Conservation (phyloP, 75 land plant species). For the Cupressus sempervirens region DNA sequence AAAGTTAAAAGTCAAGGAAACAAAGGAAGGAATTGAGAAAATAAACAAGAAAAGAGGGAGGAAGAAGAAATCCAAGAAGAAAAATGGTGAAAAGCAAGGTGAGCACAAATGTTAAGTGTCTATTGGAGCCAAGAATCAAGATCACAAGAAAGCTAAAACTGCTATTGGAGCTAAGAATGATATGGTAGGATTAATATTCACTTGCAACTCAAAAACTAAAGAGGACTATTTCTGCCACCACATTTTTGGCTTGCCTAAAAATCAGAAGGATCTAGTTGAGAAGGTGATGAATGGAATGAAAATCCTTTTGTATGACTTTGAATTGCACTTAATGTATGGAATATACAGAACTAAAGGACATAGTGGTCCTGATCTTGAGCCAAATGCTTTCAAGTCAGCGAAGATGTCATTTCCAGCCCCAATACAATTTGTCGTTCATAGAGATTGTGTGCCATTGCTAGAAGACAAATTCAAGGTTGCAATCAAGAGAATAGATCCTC, state of each 20-base stretch:
- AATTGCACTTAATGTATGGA: slow-evolving; percentile 42
- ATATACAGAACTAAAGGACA: slow-evolving; percentile 43
- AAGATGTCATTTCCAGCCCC: slow-evolving; percentile 29
- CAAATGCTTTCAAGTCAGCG: slow-evolving; percentile 35
- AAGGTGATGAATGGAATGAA: slow-evolving; percentile 34
- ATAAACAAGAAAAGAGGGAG: not conserved
- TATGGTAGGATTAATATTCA: slow-evolving; percentile 45
- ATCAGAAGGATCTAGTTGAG: slow-evolving; percentile 33
- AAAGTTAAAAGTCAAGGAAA: not conserved
- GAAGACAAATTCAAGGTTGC: slow-evolving; percentile 37
- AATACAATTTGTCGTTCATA: slow-evolving; percentile 31
- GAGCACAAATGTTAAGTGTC: not conserved
- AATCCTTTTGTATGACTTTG: slow-evolving; percentile 54
- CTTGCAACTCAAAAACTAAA: slow-evolving; percentile 49
- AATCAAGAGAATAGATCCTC: slow-evolving; percentile 41
- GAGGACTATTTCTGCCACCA: slow-evolving; percentile 36
- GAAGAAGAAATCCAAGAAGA: not conserved
- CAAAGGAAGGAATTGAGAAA: not conserved
- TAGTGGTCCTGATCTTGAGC: slow-evolving; percentile 40
- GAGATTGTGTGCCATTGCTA: slow-evolving; percentile 36
- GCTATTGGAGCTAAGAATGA: not conserved
- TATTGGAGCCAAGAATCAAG: not conserved
- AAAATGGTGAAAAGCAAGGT: not conserved
- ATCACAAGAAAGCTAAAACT: not conserved
- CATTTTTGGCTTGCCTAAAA: slow-evolving; percentile 54